Evolutionary conservation across 495 filamentous ascomycete species (phyloP).

Genomic region (Xylaria curta): DNA sequence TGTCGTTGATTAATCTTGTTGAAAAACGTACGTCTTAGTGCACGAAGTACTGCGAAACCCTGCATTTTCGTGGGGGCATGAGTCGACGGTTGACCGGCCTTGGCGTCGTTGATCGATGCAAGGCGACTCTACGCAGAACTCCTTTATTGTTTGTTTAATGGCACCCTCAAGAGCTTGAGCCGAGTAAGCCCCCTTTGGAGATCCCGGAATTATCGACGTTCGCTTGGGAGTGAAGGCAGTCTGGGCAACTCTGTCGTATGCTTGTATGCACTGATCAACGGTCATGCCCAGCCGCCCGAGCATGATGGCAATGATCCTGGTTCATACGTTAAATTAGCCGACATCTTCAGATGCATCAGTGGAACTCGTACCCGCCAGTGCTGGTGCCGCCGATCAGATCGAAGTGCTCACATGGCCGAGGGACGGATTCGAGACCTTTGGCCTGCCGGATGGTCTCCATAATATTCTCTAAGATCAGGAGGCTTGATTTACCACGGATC

Average conservation of each 20-base stretch:
- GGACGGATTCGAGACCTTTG: slow-evolving; percentile 28
- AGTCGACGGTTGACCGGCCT: slow-evolving; percentile 13
- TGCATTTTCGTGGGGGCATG: slow-evolving; percentile 22
- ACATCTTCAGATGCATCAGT: not conserved
- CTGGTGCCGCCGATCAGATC: slow-evolving; percentile 45
- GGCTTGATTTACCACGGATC: slow-evolving; percentile 43
- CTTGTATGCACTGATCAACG: slow-evolving; percentile 37
- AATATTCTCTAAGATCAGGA: slow-evolving; percentile 41
- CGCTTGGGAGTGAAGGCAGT: slow-evolving; percentile 33
- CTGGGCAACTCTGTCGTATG: slow-evolving; percentile 35
- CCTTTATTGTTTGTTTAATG: slow-evolving; percentile 30
- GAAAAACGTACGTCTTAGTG: slow-evolving; percentile 29
- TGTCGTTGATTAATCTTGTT: not conserved
- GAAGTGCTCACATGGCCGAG: slow-evolving; percentile 43
- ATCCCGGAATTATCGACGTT: not conserved
- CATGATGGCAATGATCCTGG: slow-evolving; percentile 47
- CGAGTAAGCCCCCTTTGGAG: slow-evolving; percentile 32
- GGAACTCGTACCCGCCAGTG: slow-evolving; percentile 41
- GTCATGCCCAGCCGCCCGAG: slow-evolving; percentile 43
- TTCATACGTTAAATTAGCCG: not conserved
- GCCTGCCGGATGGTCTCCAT: slow-evolving; percentile 34
- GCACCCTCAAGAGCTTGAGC: slow-evolving; percentile 33
- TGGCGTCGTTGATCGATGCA: slow-evolving; percentile 22
- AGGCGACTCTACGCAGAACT: slow-evolving; percentile 22
- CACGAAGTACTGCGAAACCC: slow-evolving; percentile 13